These are phyloP conservation scores for Hemileia vastatrix DNA, from an alignment of 1,284 basidiomycete species.

Conservation along the genomic window DNA sequence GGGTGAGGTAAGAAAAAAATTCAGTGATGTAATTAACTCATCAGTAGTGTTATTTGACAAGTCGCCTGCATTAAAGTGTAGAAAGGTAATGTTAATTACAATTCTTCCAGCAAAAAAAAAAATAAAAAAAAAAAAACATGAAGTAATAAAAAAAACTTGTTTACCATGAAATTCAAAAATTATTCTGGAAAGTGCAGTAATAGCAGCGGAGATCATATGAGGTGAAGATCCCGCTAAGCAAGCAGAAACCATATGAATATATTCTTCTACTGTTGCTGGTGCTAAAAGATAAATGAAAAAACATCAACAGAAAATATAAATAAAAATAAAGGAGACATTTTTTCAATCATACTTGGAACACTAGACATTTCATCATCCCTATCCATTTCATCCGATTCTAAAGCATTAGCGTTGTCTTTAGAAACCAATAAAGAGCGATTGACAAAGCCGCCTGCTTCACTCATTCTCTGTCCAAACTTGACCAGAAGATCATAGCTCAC, in stretches of 20 bases:
- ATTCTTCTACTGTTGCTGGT: conserved; percentile 76
- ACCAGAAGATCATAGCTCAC: conserved; percentile 86
- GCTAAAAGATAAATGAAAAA: conserved; percentile 47
- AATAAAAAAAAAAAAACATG: background rate
- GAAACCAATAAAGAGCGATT: conserved; percentile 66
- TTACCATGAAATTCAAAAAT: conserved; percentile 92
- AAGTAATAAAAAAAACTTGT: conserved; percentile 22
- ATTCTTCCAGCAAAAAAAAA: background rate
- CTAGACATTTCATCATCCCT: conserved; percentile 47
- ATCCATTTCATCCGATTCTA: conserved; percentile 52
- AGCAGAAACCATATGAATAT: conserved; percentile 92
- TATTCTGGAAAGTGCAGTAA: conserved; percentile 84
- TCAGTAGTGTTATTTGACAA: conserved; percentile 65
- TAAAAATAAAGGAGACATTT: no score
- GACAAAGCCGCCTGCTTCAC: conserved; percentile 64
- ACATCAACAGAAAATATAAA: background rate
- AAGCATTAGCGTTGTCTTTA: conserved; percentile 60
- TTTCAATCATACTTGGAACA: no score
- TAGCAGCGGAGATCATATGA: conserved; percentile 96
- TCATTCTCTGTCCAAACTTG: conserved; percentile 87
- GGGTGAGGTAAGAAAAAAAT: conserved; percentile 80
- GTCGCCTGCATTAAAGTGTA: background rate
- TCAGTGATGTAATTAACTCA: conserved; percentile 75
- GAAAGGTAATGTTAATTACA: conserved; percentile 2
- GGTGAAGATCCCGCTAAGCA: conserved; percentile 86